Conservation (phyloP, 2,329 filamentous ascomycete genomes). For the Thielaviopsis populi region DNA sequence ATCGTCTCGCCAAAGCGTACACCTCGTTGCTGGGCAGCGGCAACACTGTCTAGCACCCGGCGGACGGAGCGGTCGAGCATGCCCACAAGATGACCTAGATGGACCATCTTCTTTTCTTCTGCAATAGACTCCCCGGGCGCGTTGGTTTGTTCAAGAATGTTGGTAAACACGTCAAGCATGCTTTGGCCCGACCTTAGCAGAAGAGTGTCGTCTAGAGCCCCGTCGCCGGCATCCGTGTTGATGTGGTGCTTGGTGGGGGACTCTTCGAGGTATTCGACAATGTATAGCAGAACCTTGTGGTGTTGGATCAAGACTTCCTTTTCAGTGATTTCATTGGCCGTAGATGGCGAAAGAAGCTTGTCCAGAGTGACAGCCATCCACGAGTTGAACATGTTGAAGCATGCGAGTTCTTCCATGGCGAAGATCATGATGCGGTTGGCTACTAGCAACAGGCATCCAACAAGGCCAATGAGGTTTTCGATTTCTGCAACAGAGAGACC, state of each 20-base stretch:
- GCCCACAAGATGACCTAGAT: conserved; percentile 47
- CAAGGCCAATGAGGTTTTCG: conserved; percentile 50
- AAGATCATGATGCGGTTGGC: conserved; percentile 57
- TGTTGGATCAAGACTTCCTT: conserved; percentile 65
- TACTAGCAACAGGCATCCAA: conserved; percentile 61
- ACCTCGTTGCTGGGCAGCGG: conserved; percentile 52
- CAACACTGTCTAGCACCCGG: conserved; percentile 50
- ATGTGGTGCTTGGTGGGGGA: conserved; percentile 53
- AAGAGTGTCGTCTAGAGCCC: conserved; percentile 21
- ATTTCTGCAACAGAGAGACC: conserved; percentile 52
- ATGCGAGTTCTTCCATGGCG: conserved; percentile 59
- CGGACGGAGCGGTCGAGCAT: conserved; percentile 43
- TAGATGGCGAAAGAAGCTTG: conserved; percentile 47
- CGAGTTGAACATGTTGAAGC: conserved; percentile 63
- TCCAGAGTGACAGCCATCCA: conserved; percentile 82
- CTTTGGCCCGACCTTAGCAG: conserved; percentile 27
- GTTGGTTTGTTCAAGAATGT: conserved; percentile 24
- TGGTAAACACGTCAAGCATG: conserved; percentile 3
- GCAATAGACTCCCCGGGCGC: conserved; percentile 32
- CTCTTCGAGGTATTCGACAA: conserved; percentile 51
- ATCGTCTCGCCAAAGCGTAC: conserved; percentile 49
- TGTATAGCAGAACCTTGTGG: conserved; percentile 58
- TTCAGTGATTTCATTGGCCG: conserved; percentile 58
- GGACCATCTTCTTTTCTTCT: conserved; percentile 34
- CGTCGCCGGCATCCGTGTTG: conserved; percentile 23